Evolutionary conservation across 140 eudicot species (phyloP).

Genomic region (Stevia rebaudiana): DNA sequence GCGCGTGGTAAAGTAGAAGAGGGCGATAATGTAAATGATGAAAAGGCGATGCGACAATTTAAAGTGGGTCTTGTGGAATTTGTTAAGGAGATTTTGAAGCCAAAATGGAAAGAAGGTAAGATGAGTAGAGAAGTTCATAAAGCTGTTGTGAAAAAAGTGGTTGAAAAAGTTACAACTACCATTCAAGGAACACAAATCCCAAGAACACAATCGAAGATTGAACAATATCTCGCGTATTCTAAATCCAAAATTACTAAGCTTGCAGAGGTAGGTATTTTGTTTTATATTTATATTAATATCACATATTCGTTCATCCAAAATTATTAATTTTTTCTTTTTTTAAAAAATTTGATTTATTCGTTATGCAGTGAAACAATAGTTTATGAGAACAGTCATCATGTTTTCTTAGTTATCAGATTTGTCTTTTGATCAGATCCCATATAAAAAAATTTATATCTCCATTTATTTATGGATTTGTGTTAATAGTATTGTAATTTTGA

Average conservation of each 20-base stretch:
- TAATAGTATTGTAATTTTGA: no score
- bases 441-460: no score
- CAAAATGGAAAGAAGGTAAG: constrained; percentile 85
- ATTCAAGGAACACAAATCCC: constrained; percentile 62
- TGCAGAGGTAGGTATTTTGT: constrained; percentile 50
- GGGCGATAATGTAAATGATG: constrained; percentile 50
- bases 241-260: constrained; percentile 73
- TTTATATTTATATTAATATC: background rate
- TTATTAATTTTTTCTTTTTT: background rate
- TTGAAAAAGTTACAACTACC: constrained; percentile 60
- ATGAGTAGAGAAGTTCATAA: constrained; percentile 80
- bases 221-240: constrained; percentile 55
- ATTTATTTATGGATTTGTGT: no score
- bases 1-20: constrained; percentile 38
- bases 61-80: constrained; percentile 65
- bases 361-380: background rate
- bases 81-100: constrained; percentile 81
- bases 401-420: background rate
- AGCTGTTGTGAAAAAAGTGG: constrained; percentile 75
- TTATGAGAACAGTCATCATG: background rate
- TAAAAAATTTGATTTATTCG: background rate
- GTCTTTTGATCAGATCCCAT: background rate
- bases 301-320: background rate
- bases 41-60: constrained; percentile 60
- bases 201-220: constrained; percentile 55